Base-by-base conservation (phyloP, 1,284 basidiomycete species). In the Wallemia mellicola region DNA sequence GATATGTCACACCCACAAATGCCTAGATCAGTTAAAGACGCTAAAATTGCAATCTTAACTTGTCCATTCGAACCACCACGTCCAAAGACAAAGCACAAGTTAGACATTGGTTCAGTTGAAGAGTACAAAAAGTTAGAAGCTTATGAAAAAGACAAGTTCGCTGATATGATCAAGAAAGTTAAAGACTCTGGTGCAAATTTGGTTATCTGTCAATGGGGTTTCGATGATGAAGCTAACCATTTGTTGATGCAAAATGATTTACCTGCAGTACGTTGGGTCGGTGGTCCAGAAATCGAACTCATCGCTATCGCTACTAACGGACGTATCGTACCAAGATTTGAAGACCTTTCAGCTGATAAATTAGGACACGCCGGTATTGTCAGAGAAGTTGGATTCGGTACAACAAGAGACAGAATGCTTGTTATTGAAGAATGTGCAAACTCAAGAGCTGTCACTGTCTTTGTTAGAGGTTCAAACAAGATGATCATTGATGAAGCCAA, bases 401-500 rank as follows among this genome's bases (percentile, higher is more conserved):
- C 92, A 7, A 98, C 92, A 17, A 79, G 86, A 63, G 92, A 98
- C 71, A 94, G 94, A 75, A 98, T 98, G 94, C 78, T 98, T 61
- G 84, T 98, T 63, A 92, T 98, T 66, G 92, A 98, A 71, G 88
- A 98, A 68, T 96, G 92, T 67, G 92, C 92, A 59, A 98, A 98
- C 72, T 80, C 85, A 15, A 80, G 89, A 59, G 91, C 94, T 25
- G 92, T 96, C 48, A 98, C 92, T 7, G 82, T 98, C 65, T 98
- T 98, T 67, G 88, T 98, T 9, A 79, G 92, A 48, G 92, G 94
- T 32, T 87, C 83, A 68, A 98, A 98, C 75, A 98, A 98, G 75
- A 98, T 98, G 92, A 94, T 95, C 67, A 89, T 98, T 63, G 92
- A 98, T 68, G 92, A 98, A 72, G 92, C 89, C 60, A 96, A 96